Evolutionary conservation across 2,329 filamentous ascomycete species (phyloP), one percentile per base, ranked within the genome.

Genomic region (Botryotinia narcissicola): DNA sequence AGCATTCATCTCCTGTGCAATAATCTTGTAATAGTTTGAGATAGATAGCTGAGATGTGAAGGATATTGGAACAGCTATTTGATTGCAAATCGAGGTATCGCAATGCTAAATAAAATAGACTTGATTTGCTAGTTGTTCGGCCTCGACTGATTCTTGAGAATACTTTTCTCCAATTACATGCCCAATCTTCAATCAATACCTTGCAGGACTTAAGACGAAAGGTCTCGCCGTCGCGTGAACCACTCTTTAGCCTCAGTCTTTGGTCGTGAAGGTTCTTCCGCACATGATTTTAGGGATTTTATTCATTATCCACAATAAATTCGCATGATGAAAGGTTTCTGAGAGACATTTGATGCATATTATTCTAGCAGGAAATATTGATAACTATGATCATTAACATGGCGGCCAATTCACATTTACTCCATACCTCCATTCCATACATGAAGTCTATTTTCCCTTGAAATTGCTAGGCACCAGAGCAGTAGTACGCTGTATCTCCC

Each of bases 161-260:
- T 3, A 18, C 51, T 29, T 14, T 29, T 29, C 14, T 14, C n/a
- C 25, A 29, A 5, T 18, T 29, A 12, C 14, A 54, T 54, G 0
- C 12, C 7, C 14, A 29, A n/a, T 3, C 5, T 0, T 6, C n/a
- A 29, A 0, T 57, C 7, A 0, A 29, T 29, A 0, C 3, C 0
- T 57, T 14, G 51, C 14, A 7, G 3, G n/a, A 57, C 1, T 3
- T 1, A 57, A 57, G 25, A 54, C 5, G 3, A 16, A 7, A n/a
- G 25, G 5, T 16, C 48, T 5, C 16, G 25, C 5, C 3, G 3
- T n/a, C 12, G 48, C 25, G 2, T n/a, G 25, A 51, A n/a, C 2
- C 2, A 16, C 48, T n/a, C 1, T 51, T n/a, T 0, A n/a, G 1
- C 2, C 48, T 16, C 25, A n/a, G 1, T 54, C 0, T n/a, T n/a